These are phyloP conservation scores for Exophiala bonariae DNA, from an alignment of 2,329 filamentous ascomycete genomes.

Conservation along the genomic window DNA sequence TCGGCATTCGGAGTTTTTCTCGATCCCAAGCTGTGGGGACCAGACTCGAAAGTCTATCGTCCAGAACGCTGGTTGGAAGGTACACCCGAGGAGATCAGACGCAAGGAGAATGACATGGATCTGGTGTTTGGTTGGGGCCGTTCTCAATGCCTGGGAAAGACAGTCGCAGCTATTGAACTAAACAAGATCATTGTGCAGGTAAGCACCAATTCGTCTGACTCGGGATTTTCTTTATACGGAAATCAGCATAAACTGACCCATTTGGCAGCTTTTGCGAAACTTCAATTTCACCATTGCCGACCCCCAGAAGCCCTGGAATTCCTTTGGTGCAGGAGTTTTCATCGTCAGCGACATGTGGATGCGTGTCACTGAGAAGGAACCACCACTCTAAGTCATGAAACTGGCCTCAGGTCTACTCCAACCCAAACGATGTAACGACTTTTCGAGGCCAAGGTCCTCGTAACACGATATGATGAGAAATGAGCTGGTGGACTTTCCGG, in stretches of 20 bases:
- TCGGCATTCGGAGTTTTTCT: constrained; percentile 44
- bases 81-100: constrained; percentile 33
- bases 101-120: constrained; percentile 43
- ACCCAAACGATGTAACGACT: no score
- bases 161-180: constrained; percentile 51
- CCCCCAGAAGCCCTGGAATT: constrained; percentile 20
- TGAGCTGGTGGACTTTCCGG: no score
- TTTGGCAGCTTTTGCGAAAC: constrained; percentile 19
- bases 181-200: constrained; percentile 53
- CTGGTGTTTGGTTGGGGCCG: constrained; percentile 49
- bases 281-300: constrained; percentile 23
- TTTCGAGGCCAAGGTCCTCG: no score
- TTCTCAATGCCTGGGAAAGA: constrained; percentile 48
- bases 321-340: constrained; percentile 17
- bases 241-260: background rate
- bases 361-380: constrained; percentile 15
- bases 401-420: no score
- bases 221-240: no score
- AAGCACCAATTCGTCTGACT: constrained; percentile 14
- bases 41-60: constrained; percentile 44
- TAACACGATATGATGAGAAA: no score
- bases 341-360: constrained; percentile 22
- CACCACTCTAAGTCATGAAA: constrained; percentile 12
- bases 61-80: constrained; percentile 54
- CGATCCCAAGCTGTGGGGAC: constrained; percentile 38